These are phyloP conservation scores for Hypomontagnella submonticulosa DNA, from an alignment of 495 filamentous ascomycete species.

Conservation along the genomic window DNA sequence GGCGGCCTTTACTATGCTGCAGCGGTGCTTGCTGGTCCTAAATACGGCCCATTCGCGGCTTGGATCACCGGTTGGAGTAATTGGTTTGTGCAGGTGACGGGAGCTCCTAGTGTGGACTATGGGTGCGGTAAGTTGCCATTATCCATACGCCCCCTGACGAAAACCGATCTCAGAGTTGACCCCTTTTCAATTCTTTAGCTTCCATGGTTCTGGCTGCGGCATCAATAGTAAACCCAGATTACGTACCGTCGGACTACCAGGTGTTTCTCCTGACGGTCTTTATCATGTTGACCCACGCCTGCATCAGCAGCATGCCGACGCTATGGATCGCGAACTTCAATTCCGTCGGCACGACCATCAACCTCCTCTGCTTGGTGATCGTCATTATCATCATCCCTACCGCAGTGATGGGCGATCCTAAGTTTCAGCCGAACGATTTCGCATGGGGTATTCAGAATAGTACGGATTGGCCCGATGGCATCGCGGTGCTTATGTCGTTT, in stretches of 20 bases:
- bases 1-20: constrained; percentile 84
- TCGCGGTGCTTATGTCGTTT: constrained; percentile 82
- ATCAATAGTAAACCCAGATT: constrained; percentile 74
- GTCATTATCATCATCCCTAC: constrained; percentile 79
- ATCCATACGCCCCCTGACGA: too few relatives aligned
- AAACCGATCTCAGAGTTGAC: background rate
- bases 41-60: constrained; percentile 78
- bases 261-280: constrained; percentile 75
- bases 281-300: constrained; percentile 76
- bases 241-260: constrained; percentile 73
- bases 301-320: constrained; percentile 80
- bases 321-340: constrained; percentile 81
- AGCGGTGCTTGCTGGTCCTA: constrained; percentile 80
- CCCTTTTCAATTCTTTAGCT: constrained; percentile 62
- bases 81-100: constrained; percentile 77
- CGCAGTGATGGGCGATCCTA: constrained; percentile 63
- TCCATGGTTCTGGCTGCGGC: constrained; percentile 80
- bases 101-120: constrained; percentile 68
- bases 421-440: constrained; percentile 69
- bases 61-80: constrained; percentile 83
- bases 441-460: constrained; percentile 79
- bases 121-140: constrained; percentile 45
- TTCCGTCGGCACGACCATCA: constrained; percentile 78
- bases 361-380: constrained; percentile 73
- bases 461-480: constrained; percentile 76